A percentile compares a stretch with the other conserved stretches of the same genome.
Conservation (phyloP, 140 eudicot species). For the Senecio squalidus region DNA sequence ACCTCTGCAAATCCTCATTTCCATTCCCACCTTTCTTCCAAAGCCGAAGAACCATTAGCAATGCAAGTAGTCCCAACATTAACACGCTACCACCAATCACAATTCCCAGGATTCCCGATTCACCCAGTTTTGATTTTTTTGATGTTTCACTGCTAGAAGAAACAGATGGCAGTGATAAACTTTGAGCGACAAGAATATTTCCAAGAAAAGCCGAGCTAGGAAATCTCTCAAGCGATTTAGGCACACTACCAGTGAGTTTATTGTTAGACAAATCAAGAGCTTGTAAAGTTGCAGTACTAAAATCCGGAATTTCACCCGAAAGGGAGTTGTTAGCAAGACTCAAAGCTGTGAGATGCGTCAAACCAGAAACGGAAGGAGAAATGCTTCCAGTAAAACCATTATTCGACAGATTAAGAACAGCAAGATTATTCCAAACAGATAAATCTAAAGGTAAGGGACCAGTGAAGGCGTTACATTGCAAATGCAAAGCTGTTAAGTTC, state of each 20-base stretch:
- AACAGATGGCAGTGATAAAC: slow-evolving; percentile 29
- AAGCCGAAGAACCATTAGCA: slow-evolving; percentile 28
- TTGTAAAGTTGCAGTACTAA: slow-evolving; percentile 43
- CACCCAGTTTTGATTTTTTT: slow-evolving; percentile 36
- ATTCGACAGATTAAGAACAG: slow-evolving; percentile 61
- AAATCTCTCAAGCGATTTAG: slow-evolving; percentile 59
- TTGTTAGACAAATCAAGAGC: slow-evolving; percentile 59
- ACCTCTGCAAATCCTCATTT: slow-evolving; percentile 10
- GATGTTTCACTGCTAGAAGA: slow-evolving; percentile 45
- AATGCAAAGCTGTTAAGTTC: slow-evolving; percentile 52
- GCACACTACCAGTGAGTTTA: slow-evolving; percentile 55
- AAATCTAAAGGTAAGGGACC: slow-evolving; percentile 71
- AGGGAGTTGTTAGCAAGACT: slow-evolving; percentile 72
- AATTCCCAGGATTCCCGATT: slow-evolving; percentile 50
- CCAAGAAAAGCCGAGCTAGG: slow-evolving; percentile 70
- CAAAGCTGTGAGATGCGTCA: slow-evolving; percentile 49
- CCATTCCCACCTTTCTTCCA: slow-evolving; percentile 31
- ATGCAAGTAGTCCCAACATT: slow-evolving; percentile 36
- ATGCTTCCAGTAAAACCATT: slow-evolving; percentile 66
- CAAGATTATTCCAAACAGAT: slow-evolving; percentile 69
- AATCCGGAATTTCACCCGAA: slow-evolving; percentile 70
- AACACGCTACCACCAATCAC: slow-evolving; percentile 46
- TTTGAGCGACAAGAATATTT: slow-evolving; percentile 30
- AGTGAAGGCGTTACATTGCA: slow-evolving; percentile 56
- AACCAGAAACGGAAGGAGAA: slow-evolving; percentile 41